These are phyloP conservation scores for Leishmania tarentolae DNA, from an alignment of 208 protist species.

Conservation along the genomic window DNA sequence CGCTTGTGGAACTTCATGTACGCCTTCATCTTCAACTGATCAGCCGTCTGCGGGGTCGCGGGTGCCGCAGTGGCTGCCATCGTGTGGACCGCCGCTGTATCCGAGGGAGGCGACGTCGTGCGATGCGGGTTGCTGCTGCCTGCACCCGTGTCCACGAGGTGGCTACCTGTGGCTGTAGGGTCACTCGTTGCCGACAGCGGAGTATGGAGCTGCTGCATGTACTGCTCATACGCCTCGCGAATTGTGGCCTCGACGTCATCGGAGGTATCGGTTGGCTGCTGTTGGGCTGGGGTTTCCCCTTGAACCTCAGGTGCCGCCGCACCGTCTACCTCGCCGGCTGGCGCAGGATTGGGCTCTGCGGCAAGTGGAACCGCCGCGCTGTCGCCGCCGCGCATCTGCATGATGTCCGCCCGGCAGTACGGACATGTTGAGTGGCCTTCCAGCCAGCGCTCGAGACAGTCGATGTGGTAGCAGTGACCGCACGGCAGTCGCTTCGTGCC, in stretches of 20 bases:
- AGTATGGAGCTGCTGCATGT: slow-evolving; percentile 15
- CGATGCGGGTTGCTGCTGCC: background rate
- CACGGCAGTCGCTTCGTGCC: slow-evolving; percentile 72
- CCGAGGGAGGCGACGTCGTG: background rate
- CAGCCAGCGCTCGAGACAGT: slow-evolving; percentile 80
- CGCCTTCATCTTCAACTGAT: slow-evolving; percentile 29
- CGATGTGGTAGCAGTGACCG: slow-evolving; percentile 84
- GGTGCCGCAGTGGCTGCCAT: background rate
- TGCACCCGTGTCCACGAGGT: background rate
- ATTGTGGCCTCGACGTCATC: slow-evolving; percentile 26
- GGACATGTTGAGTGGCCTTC: slow-evolving; percentile 80
- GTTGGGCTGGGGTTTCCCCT: background rate
- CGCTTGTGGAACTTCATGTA: slow-evolving; percentile 30
- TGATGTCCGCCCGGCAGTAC: slow-evolving; percentile 76
- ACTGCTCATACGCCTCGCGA: slow-evolving; percentile 34
- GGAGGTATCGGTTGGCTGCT: background rate
- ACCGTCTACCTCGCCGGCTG: slow-evolving; percentile 5
- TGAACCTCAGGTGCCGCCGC: background rate
- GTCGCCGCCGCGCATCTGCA: slow-evolving; percentile 28
- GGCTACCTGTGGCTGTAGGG: background rate
- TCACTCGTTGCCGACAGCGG: background rate
- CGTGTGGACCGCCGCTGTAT: background rate
- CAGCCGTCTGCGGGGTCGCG: slow-evolving; percentile 9
- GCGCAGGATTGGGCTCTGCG: background rate
- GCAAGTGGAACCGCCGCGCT: background rate